Conservation (phyloP, 75 land plant genomes). For the Selaginella moellendorffii region DNA sequence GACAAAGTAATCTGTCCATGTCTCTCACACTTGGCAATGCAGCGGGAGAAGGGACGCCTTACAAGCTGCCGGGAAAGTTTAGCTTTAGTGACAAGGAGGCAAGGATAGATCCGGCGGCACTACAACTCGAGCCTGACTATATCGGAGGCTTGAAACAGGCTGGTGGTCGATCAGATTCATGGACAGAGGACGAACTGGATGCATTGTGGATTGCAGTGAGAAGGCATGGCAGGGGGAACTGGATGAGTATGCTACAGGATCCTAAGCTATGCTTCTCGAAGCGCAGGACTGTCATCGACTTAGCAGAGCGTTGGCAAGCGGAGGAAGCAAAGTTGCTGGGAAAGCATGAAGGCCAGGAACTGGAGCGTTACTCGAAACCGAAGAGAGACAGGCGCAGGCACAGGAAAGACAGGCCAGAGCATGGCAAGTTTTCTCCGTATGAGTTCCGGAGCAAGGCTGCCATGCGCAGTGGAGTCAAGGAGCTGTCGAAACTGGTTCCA, state of each 20-base stretch:
- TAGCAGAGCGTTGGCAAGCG: constrained; percentile 59
- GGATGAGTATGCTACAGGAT: constrained; percentile 73
- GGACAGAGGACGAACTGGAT: constrained; percentile 98
- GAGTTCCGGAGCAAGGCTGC: neutral
- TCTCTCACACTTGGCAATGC: constrained; percentile 2
- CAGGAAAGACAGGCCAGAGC: neutral
- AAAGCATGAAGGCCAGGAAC: constrained; percentile 21
- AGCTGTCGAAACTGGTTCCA: constrained; percentile 2
- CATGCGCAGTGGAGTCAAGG: neutral
- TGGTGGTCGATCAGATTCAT: no score
- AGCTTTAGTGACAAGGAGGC: constrained; percentile 1
- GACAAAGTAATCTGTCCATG: neutral
- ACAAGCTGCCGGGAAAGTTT: no score
- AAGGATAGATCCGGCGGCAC: neutral
- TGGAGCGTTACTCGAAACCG: constrained; percentile 8
- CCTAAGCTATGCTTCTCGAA: constrained; percentile 49
- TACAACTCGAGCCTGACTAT: no score
- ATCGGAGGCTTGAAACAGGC: no score
- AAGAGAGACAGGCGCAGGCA: neutral
- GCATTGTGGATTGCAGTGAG: constrained; percentile 87
- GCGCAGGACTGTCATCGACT: constrained; percentile 42
- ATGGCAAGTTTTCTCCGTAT: neutral
- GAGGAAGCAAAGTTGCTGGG: constrained; percentile 62
- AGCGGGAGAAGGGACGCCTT: constrained; percentile 8
- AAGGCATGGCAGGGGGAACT: constrained; percentile 73